A percentile compares a stretch with the other conserved stretches of the same genome.
These are phyloP conservation scores for Mycena capillaripes DNA, from an alignment of 768 basidiomycete species.

Conservation along the genomic window DNA sequence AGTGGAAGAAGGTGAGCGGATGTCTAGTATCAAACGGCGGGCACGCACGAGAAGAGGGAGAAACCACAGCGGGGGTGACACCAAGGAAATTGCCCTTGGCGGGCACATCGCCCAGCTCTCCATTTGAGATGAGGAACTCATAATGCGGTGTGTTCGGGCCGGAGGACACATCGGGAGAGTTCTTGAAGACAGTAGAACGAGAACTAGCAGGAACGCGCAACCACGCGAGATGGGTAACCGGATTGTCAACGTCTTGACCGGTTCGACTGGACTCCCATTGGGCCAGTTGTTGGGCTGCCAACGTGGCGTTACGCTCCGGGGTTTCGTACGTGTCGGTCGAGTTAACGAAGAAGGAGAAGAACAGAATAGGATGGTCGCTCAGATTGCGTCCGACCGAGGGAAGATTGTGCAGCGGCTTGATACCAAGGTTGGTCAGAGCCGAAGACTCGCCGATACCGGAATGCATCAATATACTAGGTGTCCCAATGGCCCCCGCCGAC, in stretches of 20 bases:
- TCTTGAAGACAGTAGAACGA: conserved; percentile 35
- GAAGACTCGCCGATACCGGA: conserved; percentile 15
- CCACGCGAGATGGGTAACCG: conserved; percentile 44
- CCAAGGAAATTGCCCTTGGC: conserved; percentile 11
- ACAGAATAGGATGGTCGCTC: conserved; percentile 47
- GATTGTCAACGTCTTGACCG: conserved; percentile 45
- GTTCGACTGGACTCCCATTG: conserved; percentile 47
- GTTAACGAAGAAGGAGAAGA: conserved; percentile 43
- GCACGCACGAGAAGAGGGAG: conserved; percentile 19
- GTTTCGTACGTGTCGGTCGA: conserved; percentile 44
- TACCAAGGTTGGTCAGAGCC: not conserved
- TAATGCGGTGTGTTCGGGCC: conserved; percentile 45
- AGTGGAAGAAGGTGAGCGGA: not conserved
- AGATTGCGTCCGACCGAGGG: conserved; percentile 41
- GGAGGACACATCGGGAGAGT: conserved; percentile 42
- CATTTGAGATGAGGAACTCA: conserved; percentile 40
- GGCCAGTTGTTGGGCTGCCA: conserved; percentile 40
- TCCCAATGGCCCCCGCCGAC: conserved; percentile 45
- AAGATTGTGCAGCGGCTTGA: conserved; percentile 14
- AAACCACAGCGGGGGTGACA: conserved; percentile 7
- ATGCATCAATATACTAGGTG: conserved; percentile 34
- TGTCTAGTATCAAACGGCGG: not conserved
- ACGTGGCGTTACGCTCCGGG: conserved; percentile 39
- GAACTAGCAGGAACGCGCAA: conserved; percentile 38
- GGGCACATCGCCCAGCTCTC: not conserved